phyloP scores from a whole-genome alignment of 345 rosid genomes.

The Litchi chinensis region DNA sequence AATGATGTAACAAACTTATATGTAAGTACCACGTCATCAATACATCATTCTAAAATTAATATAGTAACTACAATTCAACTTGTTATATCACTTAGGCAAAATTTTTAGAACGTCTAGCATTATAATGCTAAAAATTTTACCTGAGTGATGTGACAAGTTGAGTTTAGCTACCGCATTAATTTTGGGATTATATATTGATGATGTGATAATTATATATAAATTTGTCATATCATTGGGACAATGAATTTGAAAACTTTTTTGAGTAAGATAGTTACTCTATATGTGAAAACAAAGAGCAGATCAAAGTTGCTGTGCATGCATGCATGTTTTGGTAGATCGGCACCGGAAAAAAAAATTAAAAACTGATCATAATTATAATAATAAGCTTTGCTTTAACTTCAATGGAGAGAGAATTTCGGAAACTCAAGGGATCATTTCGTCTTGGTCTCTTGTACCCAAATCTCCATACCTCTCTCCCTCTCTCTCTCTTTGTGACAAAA shows the following conservation, averaged over 20 bases:
- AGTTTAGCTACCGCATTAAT: no score
- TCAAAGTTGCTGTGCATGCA: neutral
- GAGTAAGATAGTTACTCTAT: no score
- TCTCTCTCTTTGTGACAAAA: neutral
- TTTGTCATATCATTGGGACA: neutral
- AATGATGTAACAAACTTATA: no score
- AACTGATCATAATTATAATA: neutral
- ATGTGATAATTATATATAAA: neutral
- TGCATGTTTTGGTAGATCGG: conserved; percentile 12
- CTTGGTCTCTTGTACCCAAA: conserved; percentile 14
- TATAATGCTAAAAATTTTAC: no score
- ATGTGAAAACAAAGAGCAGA: neutral
- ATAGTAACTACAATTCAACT: no score
- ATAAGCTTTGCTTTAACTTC: neutral
- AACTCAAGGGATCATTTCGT: conserved; percentile 25
- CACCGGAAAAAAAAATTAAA: neutral
- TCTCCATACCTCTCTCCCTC: conserved; percentile 20
- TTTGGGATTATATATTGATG: no score
- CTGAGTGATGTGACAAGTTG: no score
- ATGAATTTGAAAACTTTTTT: no score
- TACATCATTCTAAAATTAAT: no score
- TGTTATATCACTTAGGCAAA: no score
- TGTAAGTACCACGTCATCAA: no score
- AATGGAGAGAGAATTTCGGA: neutral
- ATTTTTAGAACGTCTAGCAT: no score